Base-by-base conservation (phyloP, 768 basidiomycete species). In the Termitomyces sp. region DNA sequence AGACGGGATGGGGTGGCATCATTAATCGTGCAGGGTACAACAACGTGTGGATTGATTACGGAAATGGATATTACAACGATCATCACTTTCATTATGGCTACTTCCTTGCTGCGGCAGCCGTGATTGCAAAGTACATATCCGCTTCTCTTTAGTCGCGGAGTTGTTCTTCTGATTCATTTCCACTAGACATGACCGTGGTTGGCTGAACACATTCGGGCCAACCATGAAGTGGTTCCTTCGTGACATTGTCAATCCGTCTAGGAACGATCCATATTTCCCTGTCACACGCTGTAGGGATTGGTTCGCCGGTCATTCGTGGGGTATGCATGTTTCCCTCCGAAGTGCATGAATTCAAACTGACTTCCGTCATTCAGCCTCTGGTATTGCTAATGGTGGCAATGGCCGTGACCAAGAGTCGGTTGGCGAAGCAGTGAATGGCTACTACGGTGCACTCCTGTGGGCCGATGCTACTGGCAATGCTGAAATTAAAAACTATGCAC, bases 261-360 rank as follows among this genome's bases (percentile, higher is more conserved):
- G 64, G 11, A 60, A 58, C 10, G 70, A 73, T 50, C 66, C 67
- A 9, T 68, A 60, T 52, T 72, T 72, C 54, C 64, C 71, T 9
- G 63, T 70, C 31, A 62, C 68, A 17, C 67, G 70, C 10, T 66
- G 64, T 48, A 67, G 64, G 19, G 71, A 73, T 31, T 73, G 71
- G 71, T 73, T 73, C 56, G 68, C 70, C 17, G 71, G 71, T 1
- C 71, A 73, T 60, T 73, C 71, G 1, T 73, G 71, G 71, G 70
- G 68, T 70, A 61, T 8, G 64, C 38, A n/a, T 58, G 15, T 21
- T 53, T 45, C 17, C 23, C 17, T 38, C 33, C 8, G 35, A 1
- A 1, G 31, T 35, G 1, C 33, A 37, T 43, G 2, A 9, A 23
- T 40, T 4, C 11, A 33, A 17, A 14, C 11, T 53, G 26, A 57